These are phyloP conservation scores for Neurospora sp. DNA, from an alignment of 2,329 filamentous ascomycete genomes.

Conservation along the genomic window DNA sequence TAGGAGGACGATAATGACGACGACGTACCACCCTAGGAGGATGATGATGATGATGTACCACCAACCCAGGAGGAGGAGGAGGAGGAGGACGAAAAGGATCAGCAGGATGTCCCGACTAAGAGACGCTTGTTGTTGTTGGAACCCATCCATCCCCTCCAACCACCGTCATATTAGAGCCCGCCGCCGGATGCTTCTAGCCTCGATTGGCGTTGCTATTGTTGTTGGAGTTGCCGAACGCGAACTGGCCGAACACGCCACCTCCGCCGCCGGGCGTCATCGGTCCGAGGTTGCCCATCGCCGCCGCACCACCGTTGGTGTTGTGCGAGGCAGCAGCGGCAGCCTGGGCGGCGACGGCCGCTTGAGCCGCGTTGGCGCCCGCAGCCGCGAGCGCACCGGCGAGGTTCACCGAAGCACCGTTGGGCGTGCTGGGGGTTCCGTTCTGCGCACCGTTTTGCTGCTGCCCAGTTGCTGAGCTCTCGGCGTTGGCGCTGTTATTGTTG, in stretches of 20 bases:
- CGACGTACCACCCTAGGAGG: background rate
- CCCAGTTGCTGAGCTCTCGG: constrained; percentile 22
- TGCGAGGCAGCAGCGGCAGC: constrained; percentile 24
- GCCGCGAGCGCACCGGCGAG: constrained; percentile 59
- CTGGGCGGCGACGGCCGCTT: background rate
- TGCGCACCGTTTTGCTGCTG: constrained; percentile 26
- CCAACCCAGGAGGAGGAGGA: background rate
- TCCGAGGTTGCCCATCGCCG: constrained; percentile 42
- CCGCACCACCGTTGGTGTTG: constrained; percentile 42
- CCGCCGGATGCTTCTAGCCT: background rate
- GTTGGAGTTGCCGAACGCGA: constrained; percentile 38
- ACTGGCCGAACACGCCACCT: constrained; percentile 66
- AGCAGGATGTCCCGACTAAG: background rate
- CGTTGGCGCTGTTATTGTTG: constrained; percentile 4
- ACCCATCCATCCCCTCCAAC: background rate
- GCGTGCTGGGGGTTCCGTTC: constrained; percentile 47
- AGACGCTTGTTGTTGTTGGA: background rate
- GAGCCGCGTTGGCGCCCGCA: constrained; percentile 18
- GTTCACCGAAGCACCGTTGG: constrained; percentile 50
- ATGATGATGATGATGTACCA: background rate
- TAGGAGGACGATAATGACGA: background rate
- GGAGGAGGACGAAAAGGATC: background rate
- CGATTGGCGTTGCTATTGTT: background rate
- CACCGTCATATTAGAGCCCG: background rate
- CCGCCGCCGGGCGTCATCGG: constrained; percentile 70